Base-by-base conservation (phyloP, 441 rosid genomes). In the Capsella rubella region DNA sequence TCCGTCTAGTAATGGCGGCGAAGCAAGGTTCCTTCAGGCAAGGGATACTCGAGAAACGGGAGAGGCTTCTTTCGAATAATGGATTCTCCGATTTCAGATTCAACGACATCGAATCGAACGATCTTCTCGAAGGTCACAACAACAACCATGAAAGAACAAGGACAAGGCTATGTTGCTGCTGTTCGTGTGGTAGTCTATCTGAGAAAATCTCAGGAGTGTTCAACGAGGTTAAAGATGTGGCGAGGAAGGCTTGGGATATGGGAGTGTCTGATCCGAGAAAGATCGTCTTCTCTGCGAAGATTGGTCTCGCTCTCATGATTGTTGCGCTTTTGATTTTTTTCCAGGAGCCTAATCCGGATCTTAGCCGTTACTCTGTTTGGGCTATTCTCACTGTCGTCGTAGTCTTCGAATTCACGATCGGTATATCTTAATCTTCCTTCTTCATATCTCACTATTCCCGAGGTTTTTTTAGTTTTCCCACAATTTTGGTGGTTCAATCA, bases 321-420 rank as follows among this genome's bases (percentile, higher is more conserved):
- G 83, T 89, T 9, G 83, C 91, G 16, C 61, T 89, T 59, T 59
- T 87, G 69, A 81, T 85, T 72, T 89, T 85, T 82, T 69, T 56
- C 47, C 87, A 85, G 56, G 78, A 77, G 54, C 89, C 93, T 54
- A 67, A 83, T 60, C 73, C 79, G 31, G 94, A 83, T 47, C 77
- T 81, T 52, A 84, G 89, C 21, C 81, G 86, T 8, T 79, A 89
- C 87, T 87, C 80, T 28, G 82, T 88, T 34, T 88, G 93, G 93
- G 89, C 93, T 53, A 82, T 88, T 75, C 90, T 88, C 11, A 88
- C 94, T n/a, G 91, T 87, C 65, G 87, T 89, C 45, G 91, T 87
- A 52, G 90, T 89, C 32, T 89, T 89, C 69, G 94, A 87, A 71
- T 89, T 89, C 78, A 89, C 90, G 0, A 89, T 89, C 31, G 93